A percentile compares a stretch with the other conserved stretches of the same genome.
phyloP scores from a whole-genome alignment of 2,329 filamentous ascomycete species.

The Chrysoporthe deuterocubensis region DNA sequence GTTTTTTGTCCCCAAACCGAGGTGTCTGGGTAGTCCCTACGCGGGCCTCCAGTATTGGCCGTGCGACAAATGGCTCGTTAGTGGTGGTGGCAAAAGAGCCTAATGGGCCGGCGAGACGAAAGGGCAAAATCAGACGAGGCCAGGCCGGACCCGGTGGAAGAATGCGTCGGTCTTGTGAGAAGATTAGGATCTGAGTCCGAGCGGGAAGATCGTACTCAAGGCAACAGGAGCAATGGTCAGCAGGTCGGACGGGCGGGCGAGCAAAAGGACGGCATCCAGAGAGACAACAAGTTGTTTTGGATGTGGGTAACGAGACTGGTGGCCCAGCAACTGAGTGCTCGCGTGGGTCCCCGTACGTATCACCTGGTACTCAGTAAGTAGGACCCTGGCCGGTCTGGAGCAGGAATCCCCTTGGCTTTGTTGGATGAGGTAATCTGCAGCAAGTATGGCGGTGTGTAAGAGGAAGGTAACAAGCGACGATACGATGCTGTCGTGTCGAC shows the following conservation, averaged over 20 bases:
- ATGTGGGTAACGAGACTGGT: slow-evolving; percentile 23
- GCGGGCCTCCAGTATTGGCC: background rate
- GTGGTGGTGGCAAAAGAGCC: slow-evolving; percentile 17
- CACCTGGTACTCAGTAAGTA: background rate
- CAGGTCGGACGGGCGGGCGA: background rate
- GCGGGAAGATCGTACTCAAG: background rate
- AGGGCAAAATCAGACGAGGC: background rate
- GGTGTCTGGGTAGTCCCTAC: background rate
- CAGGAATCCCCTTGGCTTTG: background rate
- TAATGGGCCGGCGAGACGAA: slow-evolving; percentile 9
- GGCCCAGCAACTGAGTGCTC: slow-evolving; percentile 32
- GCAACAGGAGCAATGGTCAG: background rate
- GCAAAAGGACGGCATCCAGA: background rate
- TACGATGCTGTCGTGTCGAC: background rate
- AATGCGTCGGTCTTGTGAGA: background rate
- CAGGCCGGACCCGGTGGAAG: background rate
- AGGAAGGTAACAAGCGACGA: slow-evolving; percentile 16
- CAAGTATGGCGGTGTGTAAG: slow-evolving; percentile 31
- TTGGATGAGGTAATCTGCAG: slow-evolving; percentile 26
- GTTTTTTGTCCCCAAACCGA: background rate
- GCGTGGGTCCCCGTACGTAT: slow-evolving; percentile 2
- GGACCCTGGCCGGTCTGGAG: slow-evolving; percentile 15
- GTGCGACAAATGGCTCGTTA: slow-evolving; percentile 1
- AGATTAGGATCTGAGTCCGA: background rate
- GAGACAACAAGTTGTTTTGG: slow-evolving; percentile 17